Percentiles rank a stretch among this genome's conserved stretches.
phyloP scores from a whole-genome alignment of 805 yeast genomes.

The Cyberlindnera saturnus region DNA sequence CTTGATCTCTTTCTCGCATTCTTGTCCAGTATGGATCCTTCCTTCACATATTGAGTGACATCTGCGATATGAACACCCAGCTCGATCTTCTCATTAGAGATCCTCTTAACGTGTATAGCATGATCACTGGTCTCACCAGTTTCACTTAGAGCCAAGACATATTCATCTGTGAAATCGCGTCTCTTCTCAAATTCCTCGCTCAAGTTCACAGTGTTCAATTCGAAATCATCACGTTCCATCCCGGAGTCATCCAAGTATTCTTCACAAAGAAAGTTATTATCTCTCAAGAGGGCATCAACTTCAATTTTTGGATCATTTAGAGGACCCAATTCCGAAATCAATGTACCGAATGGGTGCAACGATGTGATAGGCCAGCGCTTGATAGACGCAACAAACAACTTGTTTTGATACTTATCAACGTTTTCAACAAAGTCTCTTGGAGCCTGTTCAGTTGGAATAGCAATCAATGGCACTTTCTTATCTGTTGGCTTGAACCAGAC shows the following conservation, averaged over 20 bases:
- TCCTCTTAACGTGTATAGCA: conserved; percentile 72
- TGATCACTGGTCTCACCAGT: conserved; percentile 60
- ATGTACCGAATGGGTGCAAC: conserved; percentile 94
- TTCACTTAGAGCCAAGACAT: conserved; percentile 58
- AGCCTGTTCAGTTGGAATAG: conserved; percentile 97
- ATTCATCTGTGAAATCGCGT: conserved; percentile 51
- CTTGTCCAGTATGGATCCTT: conserved; percentile 74
- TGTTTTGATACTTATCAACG: conserved; percentile 75
- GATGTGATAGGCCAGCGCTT: conserved; percentile 99
- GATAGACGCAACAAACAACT: conserved; percentile 87
- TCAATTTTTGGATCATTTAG: conserved; percentile 74
- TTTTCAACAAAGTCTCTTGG: conserved; percentile 93
- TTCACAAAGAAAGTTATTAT: conserved; percentile 74
- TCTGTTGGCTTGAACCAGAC: conserved; percentile 99
- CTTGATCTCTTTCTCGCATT: conserved; percentile 88
- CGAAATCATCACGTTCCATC: conserved; percentile 26
- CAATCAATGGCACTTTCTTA: conserved; percentile 94
- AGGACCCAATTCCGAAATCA: conserved; percentile 80
- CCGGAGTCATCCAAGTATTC: conserved; percentile 53
- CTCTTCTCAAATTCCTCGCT: conserved; percentile 32
- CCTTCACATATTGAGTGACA: conserved; percentile 62
- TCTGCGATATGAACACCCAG: conserved; percentile 86
- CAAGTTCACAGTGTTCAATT: conserved; percentile 25
- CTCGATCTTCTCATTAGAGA: conserved; percentile 57
- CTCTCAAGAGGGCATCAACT: conserved; percentile 83